Percentiles rank a stretch among this genome's conserved stretches.
These are phyloP conservation scores for Biscogniauxia mediterranea DNA, from an alignment of 2,329 filamentous ascomycete species.

Conservation along the genomic window DNA sequence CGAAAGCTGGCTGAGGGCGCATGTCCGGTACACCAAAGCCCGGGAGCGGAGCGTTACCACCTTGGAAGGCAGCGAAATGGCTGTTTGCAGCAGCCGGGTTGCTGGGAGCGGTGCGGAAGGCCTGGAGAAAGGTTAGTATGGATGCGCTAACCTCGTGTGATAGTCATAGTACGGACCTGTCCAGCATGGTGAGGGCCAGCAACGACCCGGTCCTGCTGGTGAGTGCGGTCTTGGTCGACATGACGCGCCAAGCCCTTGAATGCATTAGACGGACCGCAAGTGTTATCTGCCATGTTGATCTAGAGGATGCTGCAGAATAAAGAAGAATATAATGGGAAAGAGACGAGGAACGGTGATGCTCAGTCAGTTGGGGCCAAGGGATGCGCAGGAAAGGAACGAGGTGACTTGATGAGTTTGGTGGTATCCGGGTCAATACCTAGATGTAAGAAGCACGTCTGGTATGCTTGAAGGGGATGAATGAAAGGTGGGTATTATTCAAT, in stretches of 20 bases:
- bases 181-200: constrained; percentile 7
- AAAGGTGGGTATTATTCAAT: no score
- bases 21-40: background rate
- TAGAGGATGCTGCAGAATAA: background rate
- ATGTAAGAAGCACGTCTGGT: no score
- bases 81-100: constrained; percentile 9
- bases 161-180: constrained; percentile 19
- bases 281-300: constrained; percentile 38
- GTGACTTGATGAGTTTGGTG: background rate
- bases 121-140: constrained; percentile 15
- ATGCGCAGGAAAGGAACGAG: background rate
- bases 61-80: constrained; percentile 20
- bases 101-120: constrained; percentile 20
- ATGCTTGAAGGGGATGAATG: no score
- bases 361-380: background rate
- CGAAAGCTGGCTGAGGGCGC: background rate
- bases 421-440: no score
- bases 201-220: constrained; percentile 68
- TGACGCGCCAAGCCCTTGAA: constrained; percentile 73
- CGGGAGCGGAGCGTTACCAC: constrained; percentile 11
- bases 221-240: constrained; percentile 62
- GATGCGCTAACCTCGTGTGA: no score
- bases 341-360: background rate
- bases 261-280: constrained; percentile 74
- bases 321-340: background rate